Percentiles rank a stretch among this genome's conserved stretches.
These are phyloP conservation scores for Punctularia strigosozonata DNA, from an alignment of 768 basidiomycete genomes.

Conservation along the genomic window DNA sequence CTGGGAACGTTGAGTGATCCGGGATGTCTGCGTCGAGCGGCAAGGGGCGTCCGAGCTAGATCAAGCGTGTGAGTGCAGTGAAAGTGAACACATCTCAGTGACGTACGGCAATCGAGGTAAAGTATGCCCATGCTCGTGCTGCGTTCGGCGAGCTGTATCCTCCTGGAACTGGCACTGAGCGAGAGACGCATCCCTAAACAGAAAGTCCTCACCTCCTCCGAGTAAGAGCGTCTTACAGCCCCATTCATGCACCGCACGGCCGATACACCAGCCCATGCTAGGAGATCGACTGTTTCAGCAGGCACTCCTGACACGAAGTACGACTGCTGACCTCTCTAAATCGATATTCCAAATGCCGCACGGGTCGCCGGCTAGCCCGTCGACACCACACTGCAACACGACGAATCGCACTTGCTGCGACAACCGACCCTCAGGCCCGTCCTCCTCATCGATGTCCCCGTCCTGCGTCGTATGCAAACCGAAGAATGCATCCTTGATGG, in stretches of 20 bases:
- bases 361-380: slow-evolving; percentile 79
- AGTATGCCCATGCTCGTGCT: slow-evolving; percentile 76
- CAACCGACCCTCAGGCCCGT: too few species aligned
- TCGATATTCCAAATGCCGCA: slow-evolving; percentile 66
- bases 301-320: too few species aligned
- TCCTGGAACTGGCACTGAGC: slow-evolving; percentile 25
- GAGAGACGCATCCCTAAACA: neutral
- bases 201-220: slow-evolving; percentile 47
- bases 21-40: slow-evolving; percentile 57
- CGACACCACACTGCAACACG: slow-evolving; percentile 79
- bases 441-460: too few species aligned
- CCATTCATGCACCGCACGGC: slow-evolving; percentile 41
- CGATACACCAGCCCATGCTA: slow-evolving; percentile 62
- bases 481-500: slow-evolving; percentile 42
- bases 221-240: slow-evolving; percentile 53
- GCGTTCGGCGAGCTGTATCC: slow-evolving; percentile 80
- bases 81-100: too few species aligned
- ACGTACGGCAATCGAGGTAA: slow-evolving; percentile 68
- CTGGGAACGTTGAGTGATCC: slow-evolving; percentile 59
- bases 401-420: too few species aligned
- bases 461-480: too few species aligned
- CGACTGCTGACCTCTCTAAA: slow-evolving; percentile 32
- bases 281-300: too few species aligned
- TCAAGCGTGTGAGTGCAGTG: too few species aligned
- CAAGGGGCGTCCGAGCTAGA: slow-evolving; percentile 43